Percentiles rank a stretch among this genome's conserved stretches.
Conservation (phyloP, 164 flowering plant genomes). For the Pachysandra terminalis region DNA sequence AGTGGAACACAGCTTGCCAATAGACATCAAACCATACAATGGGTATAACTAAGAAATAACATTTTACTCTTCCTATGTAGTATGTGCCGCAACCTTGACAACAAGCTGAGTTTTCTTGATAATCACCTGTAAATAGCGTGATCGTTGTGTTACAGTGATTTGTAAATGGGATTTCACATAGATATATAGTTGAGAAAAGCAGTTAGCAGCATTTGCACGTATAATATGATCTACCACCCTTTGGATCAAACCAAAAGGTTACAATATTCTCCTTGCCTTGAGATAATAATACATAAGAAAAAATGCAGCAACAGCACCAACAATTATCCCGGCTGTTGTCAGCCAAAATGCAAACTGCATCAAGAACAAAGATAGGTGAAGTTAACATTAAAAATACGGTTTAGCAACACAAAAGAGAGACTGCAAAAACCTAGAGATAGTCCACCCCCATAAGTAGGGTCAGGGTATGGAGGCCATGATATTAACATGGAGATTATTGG, state of each 20-base stretch:
- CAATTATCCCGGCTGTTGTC: slow-evolving; percentile 77
- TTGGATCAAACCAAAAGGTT: slow-evolving; percentile 8
- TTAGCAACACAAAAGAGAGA: background rate
- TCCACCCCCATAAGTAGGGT: background rate
- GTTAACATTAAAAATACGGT: background rate
- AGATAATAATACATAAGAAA: slow-evolving; percentile 77
- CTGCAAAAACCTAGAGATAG: background rate
- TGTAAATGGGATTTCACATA: too few species aligned
- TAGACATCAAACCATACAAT: too few species aligned
- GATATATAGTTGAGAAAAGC: background rate
- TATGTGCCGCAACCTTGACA: too few species aligned
- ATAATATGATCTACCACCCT: slow-evolving; percentile 7
- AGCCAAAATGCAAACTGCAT: slow-evolving; percentile 94
- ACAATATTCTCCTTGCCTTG: slow-evolving; percentile 65
- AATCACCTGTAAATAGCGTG: too few species aligned
- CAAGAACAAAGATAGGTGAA: slow-evolving; percentile 2
- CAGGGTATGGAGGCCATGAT: background rate
- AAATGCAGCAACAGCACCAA: slow-evolving; percentile 74
- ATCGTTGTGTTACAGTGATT: too few species aligned
- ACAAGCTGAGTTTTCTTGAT: too few species aligned
- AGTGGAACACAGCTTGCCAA: too few species aligned
- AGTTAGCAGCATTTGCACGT: background rate
- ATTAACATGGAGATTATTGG: too few species aligned
- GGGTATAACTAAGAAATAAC: too few species aligned
- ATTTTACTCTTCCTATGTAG: too few species aligned